Percentiles rank a stretch among this genome's conserved stretches.
Evolutionary conservation across 805 yeast species (phyloP).

Genomic region (Nadsonia fulvescens): DNA sequence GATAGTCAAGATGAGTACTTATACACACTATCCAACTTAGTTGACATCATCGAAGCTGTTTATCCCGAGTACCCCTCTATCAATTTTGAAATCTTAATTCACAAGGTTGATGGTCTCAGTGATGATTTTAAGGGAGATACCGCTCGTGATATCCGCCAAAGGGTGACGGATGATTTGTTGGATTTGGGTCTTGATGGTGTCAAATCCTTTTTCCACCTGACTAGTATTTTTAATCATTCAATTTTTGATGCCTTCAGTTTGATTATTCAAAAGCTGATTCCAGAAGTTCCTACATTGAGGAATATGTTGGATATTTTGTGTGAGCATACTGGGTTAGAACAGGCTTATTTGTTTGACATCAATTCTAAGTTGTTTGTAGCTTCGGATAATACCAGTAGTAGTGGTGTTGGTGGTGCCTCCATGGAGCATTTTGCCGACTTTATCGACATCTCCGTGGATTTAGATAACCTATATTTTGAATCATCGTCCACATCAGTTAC

Average conservation of each 20-base stretch:
- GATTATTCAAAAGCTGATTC: conserved; percentile 78
- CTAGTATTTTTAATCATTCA: conserved; percentile 89
- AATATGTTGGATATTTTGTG: conserved; percentile 76
- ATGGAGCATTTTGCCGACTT: conserved; percentile 96
- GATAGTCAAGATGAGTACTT: conserved; percentile 92
- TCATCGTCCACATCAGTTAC: conserved; percentile 4
- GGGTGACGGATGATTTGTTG: conserved; percentile 81
- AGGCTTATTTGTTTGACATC: conserved; percentile 81
- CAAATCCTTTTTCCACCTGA: conserved; percentile 75
- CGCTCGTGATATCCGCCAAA: conserved; percentile 88
- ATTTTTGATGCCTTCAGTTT: conserved; percentile 90
- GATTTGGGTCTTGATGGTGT: conserved; percentile 86
- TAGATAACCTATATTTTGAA: conserved; percentile 29
- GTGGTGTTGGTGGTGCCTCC: conserved; percentile 87
- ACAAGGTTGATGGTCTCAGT: conserved; percentile 85
- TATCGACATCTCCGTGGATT: conserved; percentile 81
- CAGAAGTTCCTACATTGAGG: conserved; percentile 76
- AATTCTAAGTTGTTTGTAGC: conserved; percentile 89
- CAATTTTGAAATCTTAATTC: conserved; percentile 83
- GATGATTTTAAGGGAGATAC: conserved; percentile 92
- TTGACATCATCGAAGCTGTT: conserved; percentile 77
- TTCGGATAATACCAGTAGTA: conserved; percentile 85
- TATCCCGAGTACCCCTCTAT: conserved; percentile 67
- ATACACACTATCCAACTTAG: conserved; percentile 75
- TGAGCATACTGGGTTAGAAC: conserved; percentile 78